Conservation (phyloP, 305 asterid species). For the Solanum aculeatissimum region DNA sequence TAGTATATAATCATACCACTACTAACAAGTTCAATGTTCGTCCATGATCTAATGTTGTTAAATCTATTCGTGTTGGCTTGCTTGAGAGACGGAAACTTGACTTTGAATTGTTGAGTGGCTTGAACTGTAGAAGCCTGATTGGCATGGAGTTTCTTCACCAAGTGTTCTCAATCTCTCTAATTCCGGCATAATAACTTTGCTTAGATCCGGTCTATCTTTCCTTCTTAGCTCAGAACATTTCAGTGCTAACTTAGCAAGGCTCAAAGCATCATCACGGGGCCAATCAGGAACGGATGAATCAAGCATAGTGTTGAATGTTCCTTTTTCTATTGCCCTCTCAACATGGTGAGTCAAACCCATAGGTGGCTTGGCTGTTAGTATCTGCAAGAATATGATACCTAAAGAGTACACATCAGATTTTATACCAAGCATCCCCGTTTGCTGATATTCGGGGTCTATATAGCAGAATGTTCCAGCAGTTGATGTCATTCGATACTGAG, state of each 20-base stretch:
- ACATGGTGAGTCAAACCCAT: conserved; percentile 37
- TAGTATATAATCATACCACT: not conserved
- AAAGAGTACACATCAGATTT: conserved; percentile 39
- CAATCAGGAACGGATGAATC: conserved; percentile 25
- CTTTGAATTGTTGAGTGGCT: conserved; percentile 2
- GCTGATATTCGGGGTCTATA: conserved; percentile 45
- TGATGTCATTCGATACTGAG: conserved; percentile 36
- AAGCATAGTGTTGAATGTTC: conserved; percentile 21
- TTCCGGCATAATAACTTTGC: conserved; percentile 24
- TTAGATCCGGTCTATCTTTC: conserved; percentile 40
- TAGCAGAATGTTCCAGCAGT: conserved; percentile 47
- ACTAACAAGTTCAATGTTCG: not conserved
- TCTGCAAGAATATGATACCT: conserved; percentile 35
- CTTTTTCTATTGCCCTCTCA: conserved; percentile 27
- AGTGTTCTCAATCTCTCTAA: conserved; percentile 18
- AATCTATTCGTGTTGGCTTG: conserved; percentile 13
- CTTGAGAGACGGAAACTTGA: conserved; percentile 14
- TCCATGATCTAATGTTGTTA: not conserved
- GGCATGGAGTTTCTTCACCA: conserved; percentile 11
- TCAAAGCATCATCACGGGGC: conserved; percentile 31
- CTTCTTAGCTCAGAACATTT: conserved; percentile 28
- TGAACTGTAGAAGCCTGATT: not conserved
- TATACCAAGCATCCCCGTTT: conserved; percentile 38
- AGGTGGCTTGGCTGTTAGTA: conserved; percentile 29
- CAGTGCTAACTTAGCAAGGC: conserved; percentile 20